Evolutionary conservation across 2,329 filamentous ascomycete genomes (phyloP).

Genomic region (Aschersonia sp.): DNA sequence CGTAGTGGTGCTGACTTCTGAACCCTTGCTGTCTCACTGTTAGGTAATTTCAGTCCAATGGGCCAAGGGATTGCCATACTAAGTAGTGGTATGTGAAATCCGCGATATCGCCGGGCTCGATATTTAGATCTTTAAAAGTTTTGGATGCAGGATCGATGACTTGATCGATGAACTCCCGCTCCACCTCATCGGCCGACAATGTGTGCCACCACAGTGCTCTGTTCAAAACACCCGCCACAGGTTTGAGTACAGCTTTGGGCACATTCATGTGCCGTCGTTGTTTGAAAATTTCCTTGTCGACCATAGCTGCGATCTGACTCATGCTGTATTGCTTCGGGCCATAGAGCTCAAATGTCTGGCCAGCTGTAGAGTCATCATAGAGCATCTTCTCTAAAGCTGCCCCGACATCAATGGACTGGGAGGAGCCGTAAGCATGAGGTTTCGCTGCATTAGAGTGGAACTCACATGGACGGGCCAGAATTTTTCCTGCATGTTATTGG

Average conservation of each 20-base stretch:
- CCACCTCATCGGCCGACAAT: slow-evolving; percentile 69
- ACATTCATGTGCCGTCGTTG: slow-evolving; percentile 82
- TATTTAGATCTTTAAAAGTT: slow-evolving; percentile 87
- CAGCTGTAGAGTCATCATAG: slow-evolving; percentile 78
- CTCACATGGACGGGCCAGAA: slow-evolving; percentile 82
- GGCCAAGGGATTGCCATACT: slow-evolving; percentile 33
- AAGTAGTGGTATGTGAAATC: slow-evolving; percentile 88
- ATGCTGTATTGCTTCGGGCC: slow-evolving; percentile 88
- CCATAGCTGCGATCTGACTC: slow-evolving; percentile 70
- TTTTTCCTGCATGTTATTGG: slow-evolving; percentile 86
- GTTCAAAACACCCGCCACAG: slow-evolving; percentile 61
- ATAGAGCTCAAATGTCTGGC: slow-evolving; percentile 87
- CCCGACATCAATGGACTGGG: slow-evolving; percentile 74
- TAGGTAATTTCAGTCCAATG: slow-evolving; percentile 9
- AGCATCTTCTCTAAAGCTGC: slow-evolving; percentile 79
- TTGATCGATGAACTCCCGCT: slow-evolving; percentile 88
- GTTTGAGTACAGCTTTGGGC: slow-evolving; percentile 67
- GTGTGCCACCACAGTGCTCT: slow-evolving; percentile 79
- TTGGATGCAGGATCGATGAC: slow-evolving; percentile 80
- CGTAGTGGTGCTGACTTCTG: slow-evolving; percentile 77
- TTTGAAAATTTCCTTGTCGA: slow-evolving; percentile 88
- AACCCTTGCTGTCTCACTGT: slow-evolving; percentile 58
- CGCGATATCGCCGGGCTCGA: slow-evolving; percentile 75
- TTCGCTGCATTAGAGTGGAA: slow-evolving; percentile 1
- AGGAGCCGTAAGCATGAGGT: not conserved